A percentile compares a stretch with the other conserved stretches of the same genome.
Evolutionary conservation across 208 protist genomes (phyloP).

Genomic region (Herpetomonas samuelpessoai): DNA sequence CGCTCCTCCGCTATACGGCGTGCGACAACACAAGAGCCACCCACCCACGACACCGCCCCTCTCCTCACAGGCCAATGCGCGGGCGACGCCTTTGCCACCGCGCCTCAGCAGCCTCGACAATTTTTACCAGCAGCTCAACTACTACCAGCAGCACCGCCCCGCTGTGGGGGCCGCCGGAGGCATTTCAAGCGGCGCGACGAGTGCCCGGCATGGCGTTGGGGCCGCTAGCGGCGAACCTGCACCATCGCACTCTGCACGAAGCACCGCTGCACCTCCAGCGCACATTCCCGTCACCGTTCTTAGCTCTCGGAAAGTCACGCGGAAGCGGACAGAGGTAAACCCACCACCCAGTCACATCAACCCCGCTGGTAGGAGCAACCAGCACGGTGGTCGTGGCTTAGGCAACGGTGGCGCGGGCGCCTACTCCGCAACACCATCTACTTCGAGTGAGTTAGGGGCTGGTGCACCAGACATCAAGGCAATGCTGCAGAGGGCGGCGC

Average conservation of each 20-base stretch:
- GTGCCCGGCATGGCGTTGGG: too few relatives aligned
- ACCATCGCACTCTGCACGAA: background rate
- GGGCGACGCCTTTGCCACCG: background rate
- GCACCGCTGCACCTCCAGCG: background rate
- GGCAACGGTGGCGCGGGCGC: background rate
- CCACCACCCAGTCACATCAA: background rate
- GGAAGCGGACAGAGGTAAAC: constrained; percentile 7
- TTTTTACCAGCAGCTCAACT: constrained; percentile 38
- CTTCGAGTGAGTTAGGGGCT: constrained; percentile 5
- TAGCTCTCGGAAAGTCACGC: background rate
- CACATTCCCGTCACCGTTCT: constrained; percentile 1
- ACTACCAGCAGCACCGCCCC: constrained; percentile 19
- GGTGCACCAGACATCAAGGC: constrained; percentile 58
- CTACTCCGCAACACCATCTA: background rate
- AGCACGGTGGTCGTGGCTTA: background rate
- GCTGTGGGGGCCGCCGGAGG: constrained; percentile 2
- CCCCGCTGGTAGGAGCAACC: constrained; percentile 1
- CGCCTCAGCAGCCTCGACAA: constrained; percentile 22
- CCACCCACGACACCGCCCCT: background rate
- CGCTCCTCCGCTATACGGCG: background rate
- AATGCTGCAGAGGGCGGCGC: constrained; percentile 72
- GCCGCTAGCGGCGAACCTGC: too few relatives aligned
- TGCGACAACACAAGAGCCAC: background rate
- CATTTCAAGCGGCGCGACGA: background rate
- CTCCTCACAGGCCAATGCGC: background rate